Conservation (phyloP, 75 land plant species). For the Larix kaempferi region DNA sequence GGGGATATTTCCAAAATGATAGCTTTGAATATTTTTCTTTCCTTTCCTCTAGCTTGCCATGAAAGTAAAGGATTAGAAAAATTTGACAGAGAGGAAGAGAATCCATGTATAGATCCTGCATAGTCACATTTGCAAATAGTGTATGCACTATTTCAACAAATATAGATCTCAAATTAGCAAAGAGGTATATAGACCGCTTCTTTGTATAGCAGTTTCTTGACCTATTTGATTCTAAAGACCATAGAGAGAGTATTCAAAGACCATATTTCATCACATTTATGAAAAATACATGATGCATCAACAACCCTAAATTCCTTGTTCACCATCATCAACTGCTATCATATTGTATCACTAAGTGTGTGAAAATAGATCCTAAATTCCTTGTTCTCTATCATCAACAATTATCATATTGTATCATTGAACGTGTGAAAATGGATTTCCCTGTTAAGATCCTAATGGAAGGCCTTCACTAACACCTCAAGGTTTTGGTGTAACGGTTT, state of each 20-base stretch:
- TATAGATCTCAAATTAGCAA: conserved; percentile 26
- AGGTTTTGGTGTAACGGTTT: too few species aligned
- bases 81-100: conserved; percentile 25
- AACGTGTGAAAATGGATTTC: conserved; percentile 24
- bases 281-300: conserved; percentile 34
- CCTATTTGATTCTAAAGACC: conserved; percentile 35
- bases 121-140: conserved; percentile 32
- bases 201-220: conserved; percentile 22
- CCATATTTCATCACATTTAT: conserved; percentile 37
- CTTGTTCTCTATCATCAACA: conserved; percentile 27
- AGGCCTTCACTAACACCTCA: too few species aligned
- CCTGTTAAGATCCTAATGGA: too few species aligned
- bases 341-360: conserved; percentile 29
- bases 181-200: conserved; percentile 18
- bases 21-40: conserved; percentile 13
- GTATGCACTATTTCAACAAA: conserved; percentile 21
- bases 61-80: not conserved
- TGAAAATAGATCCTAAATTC: conserved; percentile 22
- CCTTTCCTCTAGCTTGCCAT: conserved; percentile 15
- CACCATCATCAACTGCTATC: conserved; percentile 25
- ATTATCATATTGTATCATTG: conserved; percentile 23
- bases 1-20: conserved; percentile 27
- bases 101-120: conserved; percentile 21
- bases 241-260: conserved; percentile 32
- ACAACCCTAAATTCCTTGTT: conserved; percentile 22